Evolutionary conservation across 768 basidiomycete species (phyloP), one percentile per base, ranked within the genome.

Genomic region (Saitozyma podzolica): DNA sequence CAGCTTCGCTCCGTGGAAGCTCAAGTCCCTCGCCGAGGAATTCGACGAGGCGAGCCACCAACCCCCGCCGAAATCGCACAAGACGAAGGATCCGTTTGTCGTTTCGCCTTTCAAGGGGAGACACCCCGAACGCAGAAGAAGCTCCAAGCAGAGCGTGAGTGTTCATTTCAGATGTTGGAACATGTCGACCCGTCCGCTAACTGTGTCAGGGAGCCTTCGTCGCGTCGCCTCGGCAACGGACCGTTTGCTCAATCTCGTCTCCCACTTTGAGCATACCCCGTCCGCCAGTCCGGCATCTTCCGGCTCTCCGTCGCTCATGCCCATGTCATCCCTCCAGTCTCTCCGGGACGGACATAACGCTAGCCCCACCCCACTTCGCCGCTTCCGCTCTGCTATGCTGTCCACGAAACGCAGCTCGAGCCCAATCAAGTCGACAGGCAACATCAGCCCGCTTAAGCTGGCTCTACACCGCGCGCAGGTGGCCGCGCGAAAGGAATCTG

Each of bases 291-390:
- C 53, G 42, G 43, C 40, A 39, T 50, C 14, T 9, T 37, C 37
- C 40, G 37, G 16, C 40, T 50, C 55, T 37, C 54, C 63, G 11
- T 53, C 67, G 17, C 51, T 69, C 11, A 55, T 53, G 6, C 60
- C 55, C n/a, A 56, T 64, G 41, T 50, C 63, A 45, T 65, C 76
- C 40, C 48, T 66, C 48, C 39, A 48, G 40, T 67, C 72, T 17
- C 40, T 70, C 40, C 42, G 63, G 65, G 40, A 60, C 45, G 61
- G 54, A 10, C n/a, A 54, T 17, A 57, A 64, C 51, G 62, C 61
- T 39, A 73, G 71, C 51, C 78, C 78, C 2, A 77, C 76, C 7
- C 78, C 78, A 1, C 59, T 77, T 50, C 68, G 78, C 14, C 62
- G 68, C 7, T 51, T 65, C 50, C 53, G 56, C 20, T 72, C 69